These are phyloP conservation scores for Acacia acuminata DNA, from an alignment of 306 rosid species.

Conservation along the genomic window DNA sequence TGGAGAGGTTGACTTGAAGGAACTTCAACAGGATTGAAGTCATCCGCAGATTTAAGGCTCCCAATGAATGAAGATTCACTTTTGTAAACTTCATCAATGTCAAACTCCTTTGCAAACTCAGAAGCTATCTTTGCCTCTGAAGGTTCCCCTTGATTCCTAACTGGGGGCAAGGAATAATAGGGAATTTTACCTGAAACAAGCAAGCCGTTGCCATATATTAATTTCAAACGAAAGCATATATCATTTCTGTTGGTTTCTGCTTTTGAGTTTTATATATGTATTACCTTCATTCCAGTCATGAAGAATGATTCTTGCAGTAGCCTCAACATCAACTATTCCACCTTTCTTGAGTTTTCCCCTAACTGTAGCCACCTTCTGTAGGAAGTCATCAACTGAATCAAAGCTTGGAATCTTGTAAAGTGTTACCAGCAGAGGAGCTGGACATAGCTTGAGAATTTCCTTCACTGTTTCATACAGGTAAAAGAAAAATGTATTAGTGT, in stretches of 20 bases:
- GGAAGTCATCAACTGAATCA: constrained; percentile 79
- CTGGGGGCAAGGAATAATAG: constrained; percentile 86
- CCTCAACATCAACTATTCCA: constrained; percentile 69
- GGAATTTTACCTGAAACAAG: constrained; percentile 83
- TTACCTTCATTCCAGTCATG: constrained; percentile 97
- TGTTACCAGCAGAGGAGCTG: constrained; percentile 61
- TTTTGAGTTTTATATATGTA: constrained; percentile 12
- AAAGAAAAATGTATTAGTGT: constrained; percentile 19
- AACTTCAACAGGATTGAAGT: constrained; percentile 83
- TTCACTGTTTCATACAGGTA: constrained; percentile 55
- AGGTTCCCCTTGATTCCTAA: constrained; percentile 68
- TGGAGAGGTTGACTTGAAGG: constrained; percentile 67
- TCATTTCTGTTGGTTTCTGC: not conserved
- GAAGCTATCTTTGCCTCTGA: constrained; percentile 71
- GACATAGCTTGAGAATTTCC: constrained; percentile 95
- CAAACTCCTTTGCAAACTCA: constrained; percentile 74
- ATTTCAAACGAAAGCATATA: constrained; percentile 19
- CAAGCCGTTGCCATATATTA: constrained; percentile 8
- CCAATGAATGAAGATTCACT: constrained; percentile 85
- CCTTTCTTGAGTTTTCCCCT: constrained; percentile 97
- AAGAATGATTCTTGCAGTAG: constrained; percentile 91
- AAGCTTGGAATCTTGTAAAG: constrained; percentile 82
- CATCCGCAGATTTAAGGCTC: constrained; percentile 77
- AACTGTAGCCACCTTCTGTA: constrained; percentile 79
- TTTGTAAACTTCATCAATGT: constrained; percentile 74